These are phyloP conservation scores for Quercus mongolica DNA, from an alignment of 306 rosid species.

Conservation along the genomic window DNA sequence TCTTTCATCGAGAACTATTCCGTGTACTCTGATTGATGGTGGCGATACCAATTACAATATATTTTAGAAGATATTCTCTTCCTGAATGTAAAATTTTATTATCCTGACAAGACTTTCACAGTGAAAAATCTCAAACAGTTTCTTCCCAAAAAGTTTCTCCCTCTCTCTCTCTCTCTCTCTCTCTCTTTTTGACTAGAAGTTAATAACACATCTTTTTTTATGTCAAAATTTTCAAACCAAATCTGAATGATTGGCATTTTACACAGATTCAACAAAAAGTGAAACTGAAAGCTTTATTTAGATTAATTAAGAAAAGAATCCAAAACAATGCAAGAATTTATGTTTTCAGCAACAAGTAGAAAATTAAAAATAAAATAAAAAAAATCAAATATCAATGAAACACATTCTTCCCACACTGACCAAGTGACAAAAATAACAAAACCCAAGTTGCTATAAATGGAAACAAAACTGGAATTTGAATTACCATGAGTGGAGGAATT, in stretches of 20 bases:
- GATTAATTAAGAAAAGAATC: not conserved
- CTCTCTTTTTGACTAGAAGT: not conserved
- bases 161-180: not conserved
- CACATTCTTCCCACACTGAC: no score
- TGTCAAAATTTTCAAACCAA: not conserved
- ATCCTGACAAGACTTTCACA: no score
- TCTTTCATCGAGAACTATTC: no score
- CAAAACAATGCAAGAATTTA: not conserved
- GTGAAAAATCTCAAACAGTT: no score
- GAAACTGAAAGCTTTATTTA: not conserved
- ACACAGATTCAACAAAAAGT: not conserved
- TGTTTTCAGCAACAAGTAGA: not conserved
- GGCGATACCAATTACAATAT: no score
- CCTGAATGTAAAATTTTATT: no score
- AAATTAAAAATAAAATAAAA: not conserved
- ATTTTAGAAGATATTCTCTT: no score
- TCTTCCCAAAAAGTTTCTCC: not conserved
- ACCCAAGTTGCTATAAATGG: not conserved
- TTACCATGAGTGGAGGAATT: conserved; percentile 35
- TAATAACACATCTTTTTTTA: not conserved
- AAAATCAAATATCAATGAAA: not conserved
- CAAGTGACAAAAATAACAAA: no score
- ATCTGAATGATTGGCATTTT: no score
- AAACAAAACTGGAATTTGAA: not conserved
- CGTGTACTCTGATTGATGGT: no score